These are phyloP conservation scores for Clitopilus passeckerianus DNA, from an alignment of 768 basidiomycete species.

Conservation along the genomic window DNA sequence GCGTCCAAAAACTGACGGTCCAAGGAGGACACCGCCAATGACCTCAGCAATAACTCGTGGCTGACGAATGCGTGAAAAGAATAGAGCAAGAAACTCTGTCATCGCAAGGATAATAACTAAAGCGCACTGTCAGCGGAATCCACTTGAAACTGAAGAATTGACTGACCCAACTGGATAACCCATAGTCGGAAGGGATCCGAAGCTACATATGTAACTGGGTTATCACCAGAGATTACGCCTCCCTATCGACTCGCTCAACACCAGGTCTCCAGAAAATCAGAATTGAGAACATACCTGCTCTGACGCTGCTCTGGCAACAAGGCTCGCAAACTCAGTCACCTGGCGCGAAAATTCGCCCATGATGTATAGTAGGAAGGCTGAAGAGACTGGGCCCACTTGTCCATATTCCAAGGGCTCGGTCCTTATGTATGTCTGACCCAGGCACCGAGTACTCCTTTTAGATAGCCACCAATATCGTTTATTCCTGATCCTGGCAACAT, in stretches of 20 bases:
- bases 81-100: slow-evolving; percentile 65
- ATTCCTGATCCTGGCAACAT: not conserved
- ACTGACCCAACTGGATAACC: slow-evolving; percentile 70
- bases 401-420: not conserved
- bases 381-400: not conserved
- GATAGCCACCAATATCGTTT: not conserved
- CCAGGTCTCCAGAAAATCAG: not conserved
- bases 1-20: slow-evolving; percentile 71
- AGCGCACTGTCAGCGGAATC: slow-evolving; percentile 6
- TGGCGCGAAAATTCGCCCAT: slow-evolving; percentile 49
- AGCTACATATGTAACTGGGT: slow-evolving; percentile 59
- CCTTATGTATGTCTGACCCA: slow-evolving; percentile 2
- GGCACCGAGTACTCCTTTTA: slow-evolving; percentile 1
- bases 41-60: slow-evolving; percentile 95
- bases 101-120: slow-evolving; percentile 76
- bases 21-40: slow-evolving; percentile 84
- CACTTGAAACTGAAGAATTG: not conserved
- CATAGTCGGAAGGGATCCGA: slow-evolving; percentile 71
- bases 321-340: slow-evolving; percentile 20
- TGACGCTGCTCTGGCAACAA: slow-evolving; percentile 42
- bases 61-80: slow-evolving; percentile 69
- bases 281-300: slow-evolving; percentile 34
- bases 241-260: slow-evolving; percentile 40
- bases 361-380: not conserved
- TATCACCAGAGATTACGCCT: slow-evolving; percentile 72